Conservation (phyloP, 352 stramenopile genomes). For the Phytophthora crassamura region DNA sequence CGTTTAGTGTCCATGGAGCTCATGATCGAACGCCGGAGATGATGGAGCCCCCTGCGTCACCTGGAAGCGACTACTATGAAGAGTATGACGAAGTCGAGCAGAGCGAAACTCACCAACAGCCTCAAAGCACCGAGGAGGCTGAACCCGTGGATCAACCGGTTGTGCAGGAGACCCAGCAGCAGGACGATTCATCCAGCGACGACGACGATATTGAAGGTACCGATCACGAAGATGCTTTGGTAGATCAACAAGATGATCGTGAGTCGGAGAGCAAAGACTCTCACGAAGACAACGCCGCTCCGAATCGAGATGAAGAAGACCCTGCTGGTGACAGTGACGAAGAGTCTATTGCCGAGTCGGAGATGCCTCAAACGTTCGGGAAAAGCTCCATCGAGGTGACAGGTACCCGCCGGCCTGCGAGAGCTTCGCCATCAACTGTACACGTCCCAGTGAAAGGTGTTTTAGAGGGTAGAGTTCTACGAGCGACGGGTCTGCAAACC, state of each 20-base stretch:
- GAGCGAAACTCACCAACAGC: constrained; percentile 13
- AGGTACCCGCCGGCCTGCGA: not conserved
- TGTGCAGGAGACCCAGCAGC: not conserved
- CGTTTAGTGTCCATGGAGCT: not conserved
- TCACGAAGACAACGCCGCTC: too few relatives aligned
- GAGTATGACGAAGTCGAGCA: constrained; percentile 31
- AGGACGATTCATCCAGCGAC: constrained; percentile 1
- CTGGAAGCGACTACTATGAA: constrained; percentile 38
- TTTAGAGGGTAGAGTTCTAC: constrained; percentile 53
- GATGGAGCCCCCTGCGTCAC: constrained; percentile 58
- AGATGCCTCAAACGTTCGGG: constrained; percentile 55
- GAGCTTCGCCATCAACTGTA: not conserved
- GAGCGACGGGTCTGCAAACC: constrained; percentile 42
- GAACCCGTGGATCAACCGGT: constrained; percentile 7
- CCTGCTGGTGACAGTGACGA: constrained; percentile 36
- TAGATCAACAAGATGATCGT: constrained; percentile 4
- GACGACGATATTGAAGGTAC: constrained; percentile 1
- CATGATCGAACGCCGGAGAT: constrained; percentile 24
- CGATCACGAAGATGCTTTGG: constrained; percentile 11
- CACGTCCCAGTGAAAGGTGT: constrained; percentile 40
- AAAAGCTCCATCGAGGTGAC: constrained; percentile 1
- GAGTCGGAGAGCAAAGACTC: not conserved
- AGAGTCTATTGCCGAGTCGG: constrained; percentile 50
- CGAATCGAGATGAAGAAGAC: not conserved
- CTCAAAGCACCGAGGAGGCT: not conserved